These are phyloP conservation scores for Dipsacomyces acuminosporus DNA, from an alignment of 371 early-diverging fungal genomes.

Conservation along the genomic window DNA sequence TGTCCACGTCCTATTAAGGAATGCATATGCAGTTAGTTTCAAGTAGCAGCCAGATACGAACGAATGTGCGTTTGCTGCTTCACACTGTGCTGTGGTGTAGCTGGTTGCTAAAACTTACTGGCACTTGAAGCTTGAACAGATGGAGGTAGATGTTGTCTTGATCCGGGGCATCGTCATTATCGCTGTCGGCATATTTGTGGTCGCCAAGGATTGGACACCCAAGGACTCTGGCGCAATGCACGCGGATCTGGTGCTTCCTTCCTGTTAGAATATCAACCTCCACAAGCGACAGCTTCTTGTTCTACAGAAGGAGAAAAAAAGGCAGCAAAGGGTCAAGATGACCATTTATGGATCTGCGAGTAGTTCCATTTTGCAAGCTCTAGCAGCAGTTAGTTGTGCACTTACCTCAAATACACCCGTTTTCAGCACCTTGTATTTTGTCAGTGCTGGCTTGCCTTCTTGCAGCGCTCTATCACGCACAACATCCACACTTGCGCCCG, in stretches of 20 bases:
- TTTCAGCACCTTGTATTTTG: slow-evolving; percentile 16
- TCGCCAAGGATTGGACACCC: slow-evolving; percentile 54
- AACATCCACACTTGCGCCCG: slow-evolving; percentile 8
- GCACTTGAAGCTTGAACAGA: slow-evolving; percentile 11
- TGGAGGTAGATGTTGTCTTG: slow-evolving; percentile 11
- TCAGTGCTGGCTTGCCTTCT: slow-evolving; percentile 5
- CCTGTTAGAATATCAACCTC: slow-evolving; percentile 66
- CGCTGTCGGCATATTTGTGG: slow-evolving; percentile 48
- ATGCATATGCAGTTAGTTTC: too few relatives aligned
- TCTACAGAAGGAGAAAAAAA: too few relatives aligned
- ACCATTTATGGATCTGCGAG: too few relatives aligned
- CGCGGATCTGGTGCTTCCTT: slow-evolving; percentile 74
- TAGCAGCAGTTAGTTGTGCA: too few relatives aligned
- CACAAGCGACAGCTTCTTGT: slow-evolving; percentile 24
- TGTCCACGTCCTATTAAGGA: slow-evolving; percentile 24
- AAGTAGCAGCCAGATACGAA: too few relatives aligned
- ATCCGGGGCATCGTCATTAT: neutral
- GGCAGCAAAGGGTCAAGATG: too few relatives aligned
- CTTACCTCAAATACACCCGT: slow-evolving; percentile 3
- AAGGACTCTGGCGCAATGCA: slow-evolving; percentile 54
- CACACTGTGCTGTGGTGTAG: too few relatives aligned
- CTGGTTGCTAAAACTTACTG: slow-evolving; percentile 14
- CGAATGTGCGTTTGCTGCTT: too few relatives aligned
- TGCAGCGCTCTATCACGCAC: neutral
- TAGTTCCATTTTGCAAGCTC: too few relatives aligned